phyloP scores from a whole-genome alignment of 257 asterid genomes.

The Solanum medicagineum region DNA sequence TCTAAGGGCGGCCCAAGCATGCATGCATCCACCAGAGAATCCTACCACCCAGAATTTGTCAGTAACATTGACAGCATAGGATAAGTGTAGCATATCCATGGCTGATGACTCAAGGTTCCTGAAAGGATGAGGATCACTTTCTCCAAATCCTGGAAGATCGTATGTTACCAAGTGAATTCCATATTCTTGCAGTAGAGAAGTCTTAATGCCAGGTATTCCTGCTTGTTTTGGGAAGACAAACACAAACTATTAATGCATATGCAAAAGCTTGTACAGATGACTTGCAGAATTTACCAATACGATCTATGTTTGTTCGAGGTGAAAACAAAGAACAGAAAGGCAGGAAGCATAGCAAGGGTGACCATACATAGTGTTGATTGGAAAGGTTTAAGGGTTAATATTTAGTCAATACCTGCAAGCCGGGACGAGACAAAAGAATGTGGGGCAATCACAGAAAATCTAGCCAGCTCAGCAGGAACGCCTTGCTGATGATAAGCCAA shows the following conservation, averaged over 20 bases:
- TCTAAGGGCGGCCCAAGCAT: conserved; percentile 89
- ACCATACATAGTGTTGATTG: background rate
- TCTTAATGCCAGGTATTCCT: conserved; percentile 85
- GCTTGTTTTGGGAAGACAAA: background rate
- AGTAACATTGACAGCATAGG: conserved; percentile 62
- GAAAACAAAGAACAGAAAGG: background rate
- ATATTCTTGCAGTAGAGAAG: conserved; percentile 54
- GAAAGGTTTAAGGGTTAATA: background rate
- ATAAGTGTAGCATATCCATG: conserved; percentile 72
- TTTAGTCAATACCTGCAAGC: conserved; percentile 54
- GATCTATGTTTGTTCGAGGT: background rate
- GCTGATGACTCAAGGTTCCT: conserved; percentile 91
- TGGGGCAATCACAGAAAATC: conserved; percentile 58
- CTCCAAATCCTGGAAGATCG: conserved; percentile 96
- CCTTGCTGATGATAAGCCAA: conserved; percentile 86
- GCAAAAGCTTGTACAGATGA: background rate
- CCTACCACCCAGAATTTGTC: conserved; percentile 90
- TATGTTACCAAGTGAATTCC: conserved; percentile 76
- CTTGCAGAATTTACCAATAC: background rate
- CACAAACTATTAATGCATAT: background rate
- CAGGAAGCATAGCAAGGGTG: background rate
- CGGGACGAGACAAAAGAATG: conserved; percentile 92
- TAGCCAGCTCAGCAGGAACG: conserved; percentile 61
- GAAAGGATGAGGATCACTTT: conserved; percentile 84
- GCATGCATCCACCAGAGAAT: conserved; percentile 65